Percentiles rank a stretch among this genome's conserved stretches.
Evolutionary conservation across 2,329 filamentous ascomycete species (phyloP).

Genomic region (Calonectria henricotiae): DNA sequence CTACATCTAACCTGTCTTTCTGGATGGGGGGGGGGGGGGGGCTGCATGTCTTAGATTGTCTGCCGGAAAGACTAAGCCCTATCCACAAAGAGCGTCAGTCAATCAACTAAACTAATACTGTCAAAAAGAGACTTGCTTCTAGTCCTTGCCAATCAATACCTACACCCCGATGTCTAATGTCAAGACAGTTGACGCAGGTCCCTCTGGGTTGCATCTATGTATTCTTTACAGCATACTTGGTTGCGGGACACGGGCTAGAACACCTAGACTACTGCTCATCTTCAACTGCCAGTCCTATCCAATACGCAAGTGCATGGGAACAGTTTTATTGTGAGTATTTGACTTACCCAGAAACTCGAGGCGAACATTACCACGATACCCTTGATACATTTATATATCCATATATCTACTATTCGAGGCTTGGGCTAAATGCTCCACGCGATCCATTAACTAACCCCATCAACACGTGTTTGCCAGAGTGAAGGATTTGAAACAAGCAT

Average conservation of each 20-base stretch:
- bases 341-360: not conserved
- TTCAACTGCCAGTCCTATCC: not conserved
- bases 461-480: not conserved
- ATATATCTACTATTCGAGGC: not conserved
- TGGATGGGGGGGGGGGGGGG: not conserved
- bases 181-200: not conserved
- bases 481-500: not conserved
- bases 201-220: not conserved
- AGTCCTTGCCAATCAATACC: not conserved
- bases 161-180: constrained; percentile 1
- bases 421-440: not conserved
- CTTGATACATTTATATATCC: not conserved
- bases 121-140: constrained; percentile 17
- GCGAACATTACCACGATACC: too few species aligned
- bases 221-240: too few species aligned
- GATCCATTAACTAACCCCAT: not conserved
- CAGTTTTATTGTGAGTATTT: not conserved
- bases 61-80: constrained; percentile 4
- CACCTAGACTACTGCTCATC: not conserved
- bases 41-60: constrained; percentile 33
- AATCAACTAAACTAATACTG: constrained; percentile 16
- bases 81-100: constrained; percentile 3
- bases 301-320: not conserved
- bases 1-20: not conserved
- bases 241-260: too few species aligned